Conservation (phyloP, 2,329 filamentous ascomycete species). For the Fusarium siculi region DNA sequence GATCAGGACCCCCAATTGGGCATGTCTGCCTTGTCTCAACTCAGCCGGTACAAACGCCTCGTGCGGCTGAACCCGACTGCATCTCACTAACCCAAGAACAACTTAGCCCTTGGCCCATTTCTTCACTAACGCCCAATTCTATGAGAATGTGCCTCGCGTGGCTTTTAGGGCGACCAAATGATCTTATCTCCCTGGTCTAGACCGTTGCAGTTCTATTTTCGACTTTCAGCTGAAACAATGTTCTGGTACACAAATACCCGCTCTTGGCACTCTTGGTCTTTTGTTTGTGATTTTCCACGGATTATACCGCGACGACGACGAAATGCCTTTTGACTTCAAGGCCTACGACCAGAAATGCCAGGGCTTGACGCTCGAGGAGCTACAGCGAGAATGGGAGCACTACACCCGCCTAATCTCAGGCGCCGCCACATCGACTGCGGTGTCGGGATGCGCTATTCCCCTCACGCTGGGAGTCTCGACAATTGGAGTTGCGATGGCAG, state of each 20-base stretch:
- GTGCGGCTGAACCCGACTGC: constrained; percentile 25
- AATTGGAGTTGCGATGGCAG: constrained; percentile 52
- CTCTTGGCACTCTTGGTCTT: constrained; percentile 4
- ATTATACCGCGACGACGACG: background rate
- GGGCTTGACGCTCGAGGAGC: constrained; percentile 49
- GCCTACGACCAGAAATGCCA: constrained; percentile 53
- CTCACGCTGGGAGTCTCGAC: constrained; percentile 53
- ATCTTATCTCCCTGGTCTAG: background rate
- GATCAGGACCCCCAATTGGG: rapidly evolving
- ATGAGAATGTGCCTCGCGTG: constrained; percentile 15
- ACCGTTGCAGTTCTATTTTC: background rate
- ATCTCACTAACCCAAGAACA: background rate
- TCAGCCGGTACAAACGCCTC: background rate
- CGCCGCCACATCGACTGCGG: constrained; percentile 53
- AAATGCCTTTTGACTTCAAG: constrained; percentile 55
- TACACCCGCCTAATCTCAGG: constrained; percentile 55
- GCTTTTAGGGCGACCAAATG: constrained; percentile 6
- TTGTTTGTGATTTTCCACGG: rapidly evolving
- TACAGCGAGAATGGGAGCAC: constrained; percentile 56
- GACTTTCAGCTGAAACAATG: background rate
- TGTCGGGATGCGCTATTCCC: constrained; percentile 53
- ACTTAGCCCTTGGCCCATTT: background rate
- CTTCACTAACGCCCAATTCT: background rate
- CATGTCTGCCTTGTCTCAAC: background rate
- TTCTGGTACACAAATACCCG: background rate